Percentiles rank a stretch among this genome's conserved stretches.
These are phyloP conservation scores for Phaeodactylum tricornutum DNA, from an alignment of 108 stramenopile genomes.

Conservation along the genomic window DNA sequence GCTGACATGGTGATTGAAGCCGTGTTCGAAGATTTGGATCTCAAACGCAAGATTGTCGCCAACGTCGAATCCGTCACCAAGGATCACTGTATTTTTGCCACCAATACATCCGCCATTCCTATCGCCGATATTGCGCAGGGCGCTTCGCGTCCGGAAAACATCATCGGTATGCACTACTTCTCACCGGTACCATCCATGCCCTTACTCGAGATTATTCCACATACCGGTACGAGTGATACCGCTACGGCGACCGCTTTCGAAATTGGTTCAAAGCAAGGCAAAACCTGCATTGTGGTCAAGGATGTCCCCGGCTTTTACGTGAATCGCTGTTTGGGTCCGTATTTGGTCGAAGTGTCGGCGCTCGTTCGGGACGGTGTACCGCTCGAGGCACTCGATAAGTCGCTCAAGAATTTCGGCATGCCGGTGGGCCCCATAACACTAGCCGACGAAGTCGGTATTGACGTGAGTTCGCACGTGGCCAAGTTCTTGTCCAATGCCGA, in stretches of 20 bases:
- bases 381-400: conserved; percentile 83
- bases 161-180: conserved; percentile 99
- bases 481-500: conserved; percentile 88
- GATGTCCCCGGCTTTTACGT: conserved; percentile 99
- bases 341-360: conserved; percentile 83
- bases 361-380: conserved; percentile 79
- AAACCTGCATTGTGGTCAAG: conserved; percentile 96
- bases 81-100: conserved; percentile 94
- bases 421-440: conserved; percentile 92
- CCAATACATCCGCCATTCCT: conserved; percentile 98
- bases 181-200: conserved; percentile 98
- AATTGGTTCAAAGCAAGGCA: conserved; percentile 97
- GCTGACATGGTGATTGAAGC: conserved; percentile 96
- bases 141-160: conserved; percentile 82
- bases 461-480: conserved; percentile 91
- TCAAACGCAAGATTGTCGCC: conserved; percentile 91
- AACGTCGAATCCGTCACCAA: conserved; percentile 88
- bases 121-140: conserved; percentile 93
- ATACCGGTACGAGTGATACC: conserved; percentile 76
- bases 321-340: conserved; percentile 97
- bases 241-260: conserved; percentile 87
- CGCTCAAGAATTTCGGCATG: conserved; percentile 93
- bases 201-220: conserved; percentile 96
- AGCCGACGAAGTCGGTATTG: conserved; percentile 94
- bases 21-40: conserved; percentile 93